A percentile compares a stretch with the other conserved stretches of the same genome.
phyloP scores from a whole-genome alignment of 495 filamentous ascomycete genomes.

The Xylaria cubensis region DNA sequence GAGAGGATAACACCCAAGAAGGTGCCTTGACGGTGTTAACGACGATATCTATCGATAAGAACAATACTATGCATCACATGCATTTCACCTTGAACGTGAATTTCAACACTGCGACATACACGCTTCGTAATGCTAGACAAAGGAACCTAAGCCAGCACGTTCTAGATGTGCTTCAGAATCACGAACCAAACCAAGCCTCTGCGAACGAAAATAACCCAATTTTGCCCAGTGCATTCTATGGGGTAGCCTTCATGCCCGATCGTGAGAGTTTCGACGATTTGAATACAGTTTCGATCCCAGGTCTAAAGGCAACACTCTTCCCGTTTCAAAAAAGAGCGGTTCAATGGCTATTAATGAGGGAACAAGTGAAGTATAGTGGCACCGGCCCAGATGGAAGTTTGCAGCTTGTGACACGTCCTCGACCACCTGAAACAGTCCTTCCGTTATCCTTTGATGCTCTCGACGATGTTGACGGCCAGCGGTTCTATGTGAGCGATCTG shows the following conservation, averaged over 20 bases:
- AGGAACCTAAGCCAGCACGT: constrained; percentile 27
- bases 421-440: constrained; percentile 8
- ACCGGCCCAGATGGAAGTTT: constrained; percentile 12
- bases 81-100: constrained; percentile 33
- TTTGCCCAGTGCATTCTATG: constrained; percentile 54
- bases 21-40: constrained; percentile 33
- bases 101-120: constrained; percentile 35
- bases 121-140: constrained; percentile 27
- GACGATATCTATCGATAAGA: constrained; percentile 24
- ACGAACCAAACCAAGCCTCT: neutral
- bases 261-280: constrained; percentile 35
- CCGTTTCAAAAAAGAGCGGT: constrained; percentile 55
- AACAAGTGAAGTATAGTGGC: constrained; percentile 48
- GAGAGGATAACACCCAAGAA: constrained; percentile 26
- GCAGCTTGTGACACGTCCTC: constrained; percentile 34
- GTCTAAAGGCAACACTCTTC: constrained; percentile 45
- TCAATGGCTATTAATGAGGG: constrained; percentile 54
- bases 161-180: constrained; percentile 7
- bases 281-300: constrained; percentile 34
- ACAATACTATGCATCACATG: constrained; percentile 22
- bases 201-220: constrained; percentile 21
- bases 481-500: constrained; percentile 62
- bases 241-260: constrained; percentile 48
- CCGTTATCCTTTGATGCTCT: constrained; percentile 35
- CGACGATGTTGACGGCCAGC: constrained; percentile 43